These are phyloP conservation scores for Cucurbita maxima DNA, from an alignment of 306 rosid species.

Conservation along the genomic window DNA sequence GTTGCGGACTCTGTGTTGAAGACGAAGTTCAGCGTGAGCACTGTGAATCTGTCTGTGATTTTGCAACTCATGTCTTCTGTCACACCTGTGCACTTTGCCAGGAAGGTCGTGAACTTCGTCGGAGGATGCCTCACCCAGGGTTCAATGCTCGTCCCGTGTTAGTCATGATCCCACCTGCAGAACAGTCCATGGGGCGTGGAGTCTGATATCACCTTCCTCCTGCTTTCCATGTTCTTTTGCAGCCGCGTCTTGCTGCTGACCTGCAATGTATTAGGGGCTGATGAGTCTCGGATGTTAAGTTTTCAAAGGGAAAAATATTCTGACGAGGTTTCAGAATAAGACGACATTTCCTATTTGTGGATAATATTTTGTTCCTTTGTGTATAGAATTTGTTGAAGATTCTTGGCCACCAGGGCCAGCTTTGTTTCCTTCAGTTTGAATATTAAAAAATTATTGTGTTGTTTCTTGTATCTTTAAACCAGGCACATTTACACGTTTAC, in stretches of 20 bases:
- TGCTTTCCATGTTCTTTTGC: not conserved
- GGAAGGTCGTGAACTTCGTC: slow-evolving; percentile 96
- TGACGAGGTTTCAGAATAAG: not conserved
- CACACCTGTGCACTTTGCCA: slow-evolving; percentile 87
- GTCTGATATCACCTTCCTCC: slow-evolving; percentile 18
- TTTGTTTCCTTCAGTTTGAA: not conserved
- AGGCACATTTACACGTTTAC: too few relatives aligned
- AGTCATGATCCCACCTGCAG: slow-evolving; percentile 80
- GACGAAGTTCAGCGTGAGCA: slow-evolving; percentile 63
- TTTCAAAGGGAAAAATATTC: not conserved
- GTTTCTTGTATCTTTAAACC: too few relatives aligned
- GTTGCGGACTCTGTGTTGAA: slow-evolving; percentile 57
- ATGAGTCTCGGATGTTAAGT: not conserved
- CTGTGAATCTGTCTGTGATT: slow-evolving; percentile 63
- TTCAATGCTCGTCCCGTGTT: slow-evolving; percentile 61
- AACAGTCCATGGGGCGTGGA: slow-evolving; percentile 73
- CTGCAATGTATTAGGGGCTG: not conserved
- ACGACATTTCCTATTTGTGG: not conserved
- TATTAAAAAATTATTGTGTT: too few relatives aligned
- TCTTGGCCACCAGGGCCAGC: not conserved
- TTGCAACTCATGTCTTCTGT: slow-evolving; percentile 72
- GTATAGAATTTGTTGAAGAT: not conserved
- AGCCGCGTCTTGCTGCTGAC: not conserved
- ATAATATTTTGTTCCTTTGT: not conserved
- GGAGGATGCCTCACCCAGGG: slow-evolving; percentile 78